Evolutionary conservation across 1,139 yeast genomes (phyloP).

Genomic region (Eremothecium gossypii): DNA sequence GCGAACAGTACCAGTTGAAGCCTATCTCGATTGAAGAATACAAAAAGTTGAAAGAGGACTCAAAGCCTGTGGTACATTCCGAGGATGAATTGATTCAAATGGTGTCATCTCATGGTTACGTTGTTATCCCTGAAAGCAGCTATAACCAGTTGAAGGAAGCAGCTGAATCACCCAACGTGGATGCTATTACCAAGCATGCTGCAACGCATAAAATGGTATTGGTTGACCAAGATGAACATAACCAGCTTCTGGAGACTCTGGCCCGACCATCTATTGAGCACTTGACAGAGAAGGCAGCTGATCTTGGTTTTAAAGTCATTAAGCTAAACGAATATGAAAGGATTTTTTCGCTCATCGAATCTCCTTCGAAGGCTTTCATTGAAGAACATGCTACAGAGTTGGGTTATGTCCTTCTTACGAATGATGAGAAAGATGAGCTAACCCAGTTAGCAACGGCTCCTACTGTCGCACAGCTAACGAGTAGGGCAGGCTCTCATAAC

Average conservation of each 20-base stretch:
- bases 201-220: constrained; percentile 4
- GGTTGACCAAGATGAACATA: constrained; percentile 6
- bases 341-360: constrained; percentile 6
- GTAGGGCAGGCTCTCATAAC: constrained; percentile 11
- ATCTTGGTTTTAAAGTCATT: constrained; percentile 22
- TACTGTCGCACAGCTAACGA: constrained; percentile 8
- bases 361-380: constrained; percentile 17
- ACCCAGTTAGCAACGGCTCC: constrained; percentile 9
- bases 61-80: constrained; percentile 10
- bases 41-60: constrained; percentile 17
- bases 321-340: constrained; percentile 10
- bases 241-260: not conserved
- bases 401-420: constrained; percentile 11
- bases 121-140: constrained; percentile 5
- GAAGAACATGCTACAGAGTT: constrained; percentile 10
- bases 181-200: constrained; percentile 7
- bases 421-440: constrained; percentile 13
- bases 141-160: constrained; percentile 4
- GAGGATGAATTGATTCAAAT: constrained; percentile 9
- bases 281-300: constrained; percentile 27
- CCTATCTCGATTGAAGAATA: constrained; percentile 18
- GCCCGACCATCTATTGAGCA: constrained; percentile 12
- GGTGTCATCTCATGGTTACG: constrained; percentile 9
- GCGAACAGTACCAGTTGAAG: constrained; percentile 10
- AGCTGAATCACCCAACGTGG: constrained; percentile 7